Percentiles rank a stretch among this genome's conserved stretches.
Conservation (phyloP, 345 rosid genomes). For the Citrus inodora region DNA sequence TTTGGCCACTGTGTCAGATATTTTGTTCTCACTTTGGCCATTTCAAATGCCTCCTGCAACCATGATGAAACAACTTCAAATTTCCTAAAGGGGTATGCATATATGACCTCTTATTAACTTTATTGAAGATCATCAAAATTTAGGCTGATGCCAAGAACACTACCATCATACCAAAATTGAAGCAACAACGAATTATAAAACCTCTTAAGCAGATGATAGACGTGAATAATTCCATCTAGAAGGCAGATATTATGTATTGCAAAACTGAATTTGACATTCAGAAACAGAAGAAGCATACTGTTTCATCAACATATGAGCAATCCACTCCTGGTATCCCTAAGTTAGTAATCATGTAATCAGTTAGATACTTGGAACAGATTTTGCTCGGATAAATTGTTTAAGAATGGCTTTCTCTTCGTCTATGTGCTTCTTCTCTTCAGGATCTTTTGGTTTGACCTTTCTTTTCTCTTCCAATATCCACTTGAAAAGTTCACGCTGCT, state of each 20-base stretch:
- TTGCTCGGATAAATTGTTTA: conserved; percentile 65
- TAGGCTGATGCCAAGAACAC: background rate
- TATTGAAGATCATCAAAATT: background rate
- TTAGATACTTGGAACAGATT: conserved; percentile 62
- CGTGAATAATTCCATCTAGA: background rate
- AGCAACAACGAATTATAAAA: background rate
- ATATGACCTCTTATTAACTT: background rate
- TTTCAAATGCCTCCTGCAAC: background rate
- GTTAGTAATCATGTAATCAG: conserved; percentile 5
- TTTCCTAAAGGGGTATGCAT: background rate
- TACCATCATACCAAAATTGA: background rate
- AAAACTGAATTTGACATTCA: background rate
- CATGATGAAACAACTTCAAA: background rate
- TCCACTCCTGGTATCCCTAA: background rate
- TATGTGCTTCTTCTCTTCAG: conserved; percentile 66
- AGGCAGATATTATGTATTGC: background rate
- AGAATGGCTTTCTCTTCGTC: conserved; percentile 87
- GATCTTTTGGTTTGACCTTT: conserved; percentile 64
- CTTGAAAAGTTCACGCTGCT: conserved; percentile 78
- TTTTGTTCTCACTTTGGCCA: background rate
- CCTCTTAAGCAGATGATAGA: background rate
- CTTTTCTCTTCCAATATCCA: conserved; percentile 94
- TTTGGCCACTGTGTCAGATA: background rate
- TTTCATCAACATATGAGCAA: background rate
- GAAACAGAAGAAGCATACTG: conserved; percentile 4